Base-by-base conservation (phyloP, 768 basidiomycete species). In the Lentinula aciculospora region DNA sequence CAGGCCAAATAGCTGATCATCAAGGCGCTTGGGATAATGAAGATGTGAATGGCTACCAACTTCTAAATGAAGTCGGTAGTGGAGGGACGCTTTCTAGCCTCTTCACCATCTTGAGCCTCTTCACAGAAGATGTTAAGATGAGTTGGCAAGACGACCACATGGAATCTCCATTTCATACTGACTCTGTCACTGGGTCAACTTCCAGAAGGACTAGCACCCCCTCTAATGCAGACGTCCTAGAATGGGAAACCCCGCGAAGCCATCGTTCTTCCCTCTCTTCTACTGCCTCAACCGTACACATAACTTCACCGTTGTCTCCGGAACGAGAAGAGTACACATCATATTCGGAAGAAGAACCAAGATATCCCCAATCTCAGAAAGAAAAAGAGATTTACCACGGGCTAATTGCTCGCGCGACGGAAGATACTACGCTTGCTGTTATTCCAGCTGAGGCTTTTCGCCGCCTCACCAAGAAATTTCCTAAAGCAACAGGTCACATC, bases 381-480 rank as follows among this genome's bases (percentile, higher is more conserved):
- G 71, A 15, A 74, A 76, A 46, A 13, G 23, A 13, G 10, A 65
- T 77, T 44, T 82, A 83, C 64, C 81, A 85, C 64, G 89, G 89
- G 4, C 85, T 89, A 4, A 85, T 98, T 21, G 95, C 94, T n/a
- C 80, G 96, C 36, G 97, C 97, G 6, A 88, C 88, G 4, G 89
- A 92, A 55, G 97, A 99, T 65, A 91, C 91, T 4, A 98, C 97
- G 1, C 75, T 99, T 19, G 97, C 96, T n/a, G 96, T 99, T 9
- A 98, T 99, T 56, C 97, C 97, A 25, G 96, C 97, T 2, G 94
- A 98, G 69, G 97, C 96, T 3, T 99, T 99, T 73, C 80, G 89
- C 56, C 80, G 94, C 50, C 75, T 99, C 39, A 98, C 96, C 2
- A 92, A 95, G 72, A 94, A 96, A 68, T 97, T 89, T 64, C 97